Evolutionary conservation across 768 basidiomycete genomes (phyloP).

Genomic region (Neoboletus brunneissimus): DNA sequence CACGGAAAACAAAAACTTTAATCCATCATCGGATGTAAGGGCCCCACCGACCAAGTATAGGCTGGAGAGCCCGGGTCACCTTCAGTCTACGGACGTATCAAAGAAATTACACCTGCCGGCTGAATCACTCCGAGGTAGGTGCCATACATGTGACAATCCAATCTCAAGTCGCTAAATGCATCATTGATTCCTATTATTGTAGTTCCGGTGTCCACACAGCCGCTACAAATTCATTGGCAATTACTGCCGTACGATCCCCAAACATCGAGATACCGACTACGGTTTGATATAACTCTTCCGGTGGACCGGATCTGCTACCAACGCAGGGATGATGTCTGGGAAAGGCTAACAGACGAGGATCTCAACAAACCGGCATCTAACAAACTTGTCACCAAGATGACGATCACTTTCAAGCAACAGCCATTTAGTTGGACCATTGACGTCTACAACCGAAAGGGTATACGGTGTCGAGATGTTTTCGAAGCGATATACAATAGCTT

Average conservation of each 20-base stretch:
- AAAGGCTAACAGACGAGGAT: slow-evolving; percentile 33
- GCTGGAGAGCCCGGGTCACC: neutral
- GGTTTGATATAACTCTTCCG: slow-evolving; percentile 46
- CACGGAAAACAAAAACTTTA: neutral
- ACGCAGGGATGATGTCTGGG: slow-evolving; percentile 2
- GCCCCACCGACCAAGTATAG: neutral
- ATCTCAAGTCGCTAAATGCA: neutral
- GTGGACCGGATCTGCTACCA: slow-evolving; percentile 33
- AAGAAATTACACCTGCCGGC: neutral
- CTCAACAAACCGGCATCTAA: slow-evolving; percentile 41
- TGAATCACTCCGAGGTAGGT: neutral
- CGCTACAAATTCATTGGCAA: slow-evolving; percentile 42
- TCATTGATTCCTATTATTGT: neutral
- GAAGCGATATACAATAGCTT: slow-evolving; percentile 49
- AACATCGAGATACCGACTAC: slow-evolving; percentile 26
- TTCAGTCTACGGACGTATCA: neutral
- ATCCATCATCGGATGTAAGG: neutral
- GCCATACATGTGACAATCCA: neutral
- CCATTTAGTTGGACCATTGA: slow-evolving; percentile 37
- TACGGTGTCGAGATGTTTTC: slow-evolving; percentile 52
- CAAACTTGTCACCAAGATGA: slow-evolving; percentile 42
- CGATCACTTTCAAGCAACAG: slow-evolving; percentile 38
- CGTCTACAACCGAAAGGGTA: slow-evolving; percentile 37
- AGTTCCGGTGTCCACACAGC: neutral
- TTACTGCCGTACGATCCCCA: slow-evolving; percentile 38